phyloP scores from a whole-genome alignment of 768 basidiomycete species.

The Tulasnella sp. region DNA sequence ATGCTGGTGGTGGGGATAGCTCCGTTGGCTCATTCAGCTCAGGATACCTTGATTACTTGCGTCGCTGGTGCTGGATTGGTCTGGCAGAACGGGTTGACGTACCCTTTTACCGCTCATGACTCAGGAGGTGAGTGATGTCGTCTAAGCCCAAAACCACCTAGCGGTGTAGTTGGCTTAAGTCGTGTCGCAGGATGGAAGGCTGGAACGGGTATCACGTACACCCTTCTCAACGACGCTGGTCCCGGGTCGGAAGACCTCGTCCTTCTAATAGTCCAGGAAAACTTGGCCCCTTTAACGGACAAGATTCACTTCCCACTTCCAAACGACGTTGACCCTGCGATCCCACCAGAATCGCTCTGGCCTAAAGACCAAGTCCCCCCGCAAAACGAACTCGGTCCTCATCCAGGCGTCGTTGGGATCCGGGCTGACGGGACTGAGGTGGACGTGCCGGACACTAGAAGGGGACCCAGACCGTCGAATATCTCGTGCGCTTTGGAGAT shows the following conservation, averaged over 20 bases:
- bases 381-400: conserved; percentile 23
- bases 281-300: background rate
- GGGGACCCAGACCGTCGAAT: conserved; percentile 23
- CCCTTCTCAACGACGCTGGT: conserved; percentile 26
- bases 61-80: conserved; percentile 11
- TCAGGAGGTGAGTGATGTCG: background rate
- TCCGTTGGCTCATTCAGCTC: conserved; percentile 10
- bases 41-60: conserved; percentile 9
- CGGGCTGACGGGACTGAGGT: conserved; percentile 3
- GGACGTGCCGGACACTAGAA: conserved; percentile 12
- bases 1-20: background rate
- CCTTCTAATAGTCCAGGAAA: conserved; percentile 22
- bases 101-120: conserved; percentile 4
- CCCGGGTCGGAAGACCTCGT: conserved; percentile 20
- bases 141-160: background rate
- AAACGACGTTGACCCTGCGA: conserved; percentile 6
- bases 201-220: conserved; percentile 25
- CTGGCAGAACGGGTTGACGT: conserved; percentile 19
- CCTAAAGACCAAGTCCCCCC: conserved; percentile 17
- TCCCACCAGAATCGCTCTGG: conserved; percentile 11
- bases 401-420: conserved; percentile 22
- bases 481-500: conserved; percentile 18
- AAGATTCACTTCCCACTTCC: conserved; percentile 18
- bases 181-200: conserved; percentile 25
- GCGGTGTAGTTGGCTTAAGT: background rate